A percentile compares a stretch with the other conserved stretches of the same genome.
Conservation (phyloP, 345 rosid genomes). For the Limnanthes douglasii region DNA sequence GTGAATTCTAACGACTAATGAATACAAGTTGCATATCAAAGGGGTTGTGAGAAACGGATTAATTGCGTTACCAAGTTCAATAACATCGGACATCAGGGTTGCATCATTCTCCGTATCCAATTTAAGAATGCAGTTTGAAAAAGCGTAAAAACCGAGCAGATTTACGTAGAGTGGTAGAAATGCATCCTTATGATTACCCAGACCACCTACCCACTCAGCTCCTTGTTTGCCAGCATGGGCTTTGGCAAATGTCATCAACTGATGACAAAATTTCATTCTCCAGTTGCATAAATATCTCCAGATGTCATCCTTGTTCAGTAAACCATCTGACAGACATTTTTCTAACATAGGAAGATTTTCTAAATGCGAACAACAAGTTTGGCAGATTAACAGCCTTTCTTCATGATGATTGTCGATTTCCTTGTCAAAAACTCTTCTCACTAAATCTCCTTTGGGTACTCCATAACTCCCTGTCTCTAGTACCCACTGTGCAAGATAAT, state of each 20-base stretch:
- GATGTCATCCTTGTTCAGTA: conserved; percentile 11
- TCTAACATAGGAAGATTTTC: conserved; percentile 34
- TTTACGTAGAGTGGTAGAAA: conserved; percentile 73
- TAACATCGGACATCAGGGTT: conserved; percentile 22
- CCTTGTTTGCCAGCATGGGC: conserved; percentile 25
- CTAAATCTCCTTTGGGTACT: conserved; percentile 40
- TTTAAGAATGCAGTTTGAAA: conserved; percentile 43
- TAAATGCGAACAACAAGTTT: conserved; percentile 59
- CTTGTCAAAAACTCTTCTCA: conserved; percentile 85
- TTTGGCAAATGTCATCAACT: conserved; percentile 36
- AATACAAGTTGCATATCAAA: conserved; percentile 46
- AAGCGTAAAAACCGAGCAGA: conserved; percentile 61
- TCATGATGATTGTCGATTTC: conserved; percentile 91
- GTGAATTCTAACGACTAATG: conserved; percentile 30
- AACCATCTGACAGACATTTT: conserved; percentile 9
- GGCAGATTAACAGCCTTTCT: conserved; percentile 76
- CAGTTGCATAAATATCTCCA: conserved; percentile 24
- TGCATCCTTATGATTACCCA: conserved; percentile 83
- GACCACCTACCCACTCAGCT: conserved; percentile 63
- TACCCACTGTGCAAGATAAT: conserved; percentile 48
- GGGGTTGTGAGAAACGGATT: conserved; percentile 56
- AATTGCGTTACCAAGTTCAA: conserved; percentile 38
- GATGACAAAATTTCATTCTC: conserved; percentile 43
- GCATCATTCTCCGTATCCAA: conserved; percentile 13
- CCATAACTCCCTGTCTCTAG: conserved; percentile 28